Base-by-base conservation (phyloP, 495 filamentous ascomycete species). In the Penicillium bialowiezense region DNA sequence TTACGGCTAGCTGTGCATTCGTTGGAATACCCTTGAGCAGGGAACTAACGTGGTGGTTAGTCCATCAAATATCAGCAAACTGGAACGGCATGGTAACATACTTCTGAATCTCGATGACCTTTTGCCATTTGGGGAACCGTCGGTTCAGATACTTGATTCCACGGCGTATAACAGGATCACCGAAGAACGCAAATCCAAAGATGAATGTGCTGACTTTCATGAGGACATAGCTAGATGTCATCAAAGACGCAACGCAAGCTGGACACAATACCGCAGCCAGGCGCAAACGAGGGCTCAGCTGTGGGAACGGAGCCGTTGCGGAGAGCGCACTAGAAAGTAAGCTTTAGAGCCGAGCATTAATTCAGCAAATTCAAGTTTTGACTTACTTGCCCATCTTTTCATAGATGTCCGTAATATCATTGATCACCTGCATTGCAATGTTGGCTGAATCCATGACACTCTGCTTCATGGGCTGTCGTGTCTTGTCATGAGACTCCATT, bases 21-120 rank as follows among this genome's bases (percentile, higher is more conserved):
- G 89, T 95, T 0, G 90, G 90, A 32, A 91, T 80, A 13, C 87
- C 88, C 60, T 88, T 89, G 41, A 96, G 84, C 2, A 95, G 52
- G 0, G 81, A 85, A 58, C 80, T 86, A 36, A 15, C 13, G n/a
- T 14, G 19, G 39, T 26, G 44, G 61, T 31, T 52, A 46, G 13
- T 49, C 46, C 7, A 15, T 20, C 23, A 24, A 24, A 26, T 17
- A 23, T 10, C 15, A 15, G 24, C 12, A 24, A n/a, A 23, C 7
- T 13, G 10, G 17, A n/a, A 2, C 3, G 3, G 8, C 4, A 35
- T 8, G 14, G 5, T 33, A 5, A 60, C 70, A 40, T 70, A 83
- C 81, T 86, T 87, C 52, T 85, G 64, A 5, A 87, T 65, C 54
- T 90, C 81, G 7, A 96, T 70, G 3, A 87, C 59, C 50, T 88